Base-by-base conservation (phyloP, 116 monocot genomes). In the Zostera marina region DNA sequence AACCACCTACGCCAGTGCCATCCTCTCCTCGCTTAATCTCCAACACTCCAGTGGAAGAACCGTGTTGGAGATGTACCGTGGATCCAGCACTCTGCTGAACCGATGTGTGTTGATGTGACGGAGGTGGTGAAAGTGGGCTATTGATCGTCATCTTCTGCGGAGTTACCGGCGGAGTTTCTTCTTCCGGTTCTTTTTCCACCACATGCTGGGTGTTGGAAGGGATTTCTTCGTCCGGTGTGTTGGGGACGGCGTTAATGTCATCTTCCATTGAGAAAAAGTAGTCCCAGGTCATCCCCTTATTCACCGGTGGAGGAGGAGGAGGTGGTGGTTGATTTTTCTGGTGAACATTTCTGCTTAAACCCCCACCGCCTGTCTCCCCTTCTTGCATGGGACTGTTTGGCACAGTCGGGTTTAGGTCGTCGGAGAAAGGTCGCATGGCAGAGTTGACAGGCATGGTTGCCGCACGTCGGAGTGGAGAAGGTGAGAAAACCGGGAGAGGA, bases 381-480 rank as follows among this genome's bases (percentile, higher is more conserved):
- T 67, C 75, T 16, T 53, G 64, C n/a, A 51, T 75, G 39, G 76
- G 4, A 22, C 59, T 61, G 1, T 60, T 53, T 20, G 22, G 20
- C 4, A 16, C 41, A 57, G 57, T 12, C 4, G 45, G 44, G 53
- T 21, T 60, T 42, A 52, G 40, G 19, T 12, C 13, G 38, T 26
- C 13, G 11, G 57, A 19, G 56, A 3, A 20, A 11, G 52, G 44
- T 51, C 48, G 41, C 44, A 21, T 12, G 8, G 22, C 43, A 1
- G 23, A 23, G 67, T 77, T 25, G 14, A 74, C 72, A 41, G 91
- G 77, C 79, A 77, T 79, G 70, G 70, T 73, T 44, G 59, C 68
- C 41, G 81, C 67, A 11, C 85, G 74, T 59, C 75, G 82, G 63
- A 81, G 70, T 7, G 76, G 59, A 43, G 59, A 59, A 41, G 59